Evolutionary conservation across 2,329 filamentous ascomycete species (phyloP), one percentile per base, ranked within the genome.

Genomic region (Fusarium nisikadoi): DNA sequence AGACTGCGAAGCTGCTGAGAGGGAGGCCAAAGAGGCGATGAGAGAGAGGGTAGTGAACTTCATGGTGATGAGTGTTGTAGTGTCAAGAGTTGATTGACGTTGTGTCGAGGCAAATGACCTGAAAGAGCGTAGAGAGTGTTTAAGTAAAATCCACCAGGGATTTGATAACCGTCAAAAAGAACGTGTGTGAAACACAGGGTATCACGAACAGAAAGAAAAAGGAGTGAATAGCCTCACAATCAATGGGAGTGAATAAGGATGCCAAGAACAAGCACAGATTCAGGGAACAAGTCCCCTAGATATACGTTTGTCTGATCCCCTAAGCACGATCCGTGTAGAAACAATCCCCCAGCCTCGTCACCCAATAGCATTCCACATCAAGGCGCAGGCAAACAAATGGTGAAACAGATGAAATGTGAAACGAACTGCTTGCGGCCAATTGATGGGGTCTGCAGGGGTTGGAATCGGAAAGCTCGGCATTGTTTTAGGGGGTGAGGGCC

Each of bases 11-110:
- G 69, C 75, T 14, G 70, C 52, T 36, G 72, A 69, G 36, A 75
- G 38, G 45, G 66, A 59, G 56, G 67, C 43, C 13, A 77, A n/a
- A 46, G 59, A 56, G 23, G 76, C n/a, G 39, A 75, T 25, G 38
- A 71, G 46, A 11, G 76, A 52, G 10, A 71, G 14, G 13, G 74
- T 56, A 49, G 75, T 68, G 71, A 80, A 70, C 64, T 77, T 79
- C 80, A 81, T 81, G 3, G 29, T 27, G 16, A 42, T 23, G 10
- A 38, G 11, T 13, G 11, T 23, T 1, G 29, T 6, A 23, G n/a
- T 10, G 8, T 23, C 8, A 23, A 33, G 20, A 5, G 7, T 33
- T 33, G 29, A 19, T 10, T 23, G 46, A 27, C 8, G 25, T 19
- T 25, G 20, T 8, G 45, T 19, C 2, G 16, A 49, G 29, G 20